Base-by-base conservation (phyloP, 768 basidiomycete genomes). In the Porpolomopsis calyptriformis region DNA sequence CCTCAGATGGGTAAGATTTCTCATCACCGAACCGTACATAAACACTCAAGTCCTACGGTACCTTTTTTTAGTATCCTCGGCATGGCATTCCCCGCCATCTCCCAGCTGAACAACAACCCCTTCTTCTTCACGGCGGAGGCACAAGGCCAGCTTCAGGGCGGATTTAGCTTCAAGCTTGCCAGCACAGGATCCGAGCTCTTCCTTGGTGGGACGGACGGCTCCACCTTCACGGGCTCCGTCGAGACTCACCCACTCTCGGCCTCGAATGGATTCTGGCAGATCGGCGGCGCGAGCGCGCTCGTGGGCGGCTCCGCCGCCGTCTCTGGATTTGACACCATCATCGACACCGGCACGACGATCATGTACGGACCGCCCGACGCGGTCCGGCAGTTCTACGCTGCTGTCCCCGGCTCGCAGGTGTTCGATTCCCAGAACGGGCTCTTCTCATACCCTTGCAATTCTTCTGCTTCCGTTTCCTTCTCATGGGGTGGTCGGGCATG, bases 161-260 rank as follows among this genome's bases (percentile, higher is more conserved):
- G 67, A 47, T 78, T 80, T 51, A 65, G 69, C 23, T 68, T 80
- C 53, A 72, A 73, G 49, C 61, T 79, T 36, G 54, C 69, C 10
- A 24, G 60, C 14, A 55, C 59, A 7, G 66, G 63, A 19, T 67
- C 73, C 16, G 74, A 77, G 57, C 66, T 83, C 12, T 72, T 67
- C 49, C 56, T 83, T 40, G 80, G 80, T 23, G 80, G 77, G 24
- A 64, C 66, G 3, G 67, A 83, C 57, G 52, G 52, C 4, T 50
- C 54, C 10, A 57, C 70, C 48, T 79, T 72, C 59, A 69, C 68
- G 12, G 73, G 70, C 10, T 53, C 55, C 2, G 58, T 77, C 53
- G 68, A 68, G 11, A 69, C 67, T 22, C 55, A 53, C 9, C 58
- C 59, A 14, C 63, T 68, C 23, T 56, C 59, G 4, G 47, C 59